These are phyloP conservation scores for Mycena rosella DNA, from an alignment of 768 basidiomycete species.

Conservation along the genomic window DNA sequence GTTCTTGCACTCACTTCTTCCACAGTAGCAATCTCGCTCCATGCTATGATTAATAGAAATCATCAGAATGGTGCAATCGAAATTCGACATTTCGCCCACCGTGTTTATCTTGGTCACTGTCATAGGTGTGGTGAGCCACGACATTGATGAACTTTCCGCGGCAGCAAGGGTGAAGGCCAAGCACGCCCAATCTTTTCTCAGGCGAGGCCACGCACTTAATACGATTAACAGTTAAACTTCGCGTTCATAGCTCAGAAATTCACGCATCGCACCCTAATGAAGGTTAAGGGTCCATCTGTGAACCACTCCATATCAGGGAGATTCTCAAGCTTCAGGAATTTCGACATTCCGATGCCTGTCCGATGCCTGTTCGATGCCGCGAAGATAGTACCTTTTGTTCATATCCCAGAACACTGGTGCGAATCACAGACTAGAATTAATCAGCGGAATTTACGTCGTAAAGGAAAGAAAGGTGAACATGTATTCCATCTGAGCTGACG, in stretches of 20 bases:
- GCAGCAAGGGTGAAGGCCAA: constrained; percentile 21
- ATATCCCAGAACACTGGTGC: constrained; percentile 26
- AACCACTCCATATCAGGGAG: constrained; percentile 29
- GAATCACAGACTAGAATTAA: constrained; percentile 17
- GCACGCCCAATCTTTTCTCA: constrained; percentile 8
- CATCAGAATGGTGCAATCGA: not conserved
- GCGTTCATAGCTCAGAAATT: constrained; percentile 3
- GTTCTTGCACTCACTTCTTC: constrained; percentile 22
- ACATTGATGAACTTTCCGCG: constrained; percentile 19
- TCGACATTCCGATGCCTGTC: constrained; percentile 19
- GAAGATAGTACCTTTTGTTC: constrained; percentile 19
- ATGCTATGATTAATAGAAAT: not conserved
- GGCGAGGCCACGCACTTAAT: constrained; percentile 6
- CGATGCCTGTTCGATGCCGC: no score
- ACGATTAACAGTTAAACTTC: not conserved
- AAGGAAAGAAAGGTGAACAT: not conserved
- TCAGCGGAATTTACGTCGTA: not conserved
- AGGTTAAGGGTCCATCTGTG: constrained; percentile 20
- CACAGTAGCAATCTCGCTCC: constrained; percentile 14
- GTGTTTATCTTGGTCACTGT: constrained; percentile 23
- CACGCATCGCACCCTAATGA: no score
- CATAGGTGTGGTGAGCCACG: constrained; percentile 27
- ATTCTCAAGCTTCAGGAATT: constrained; percentile 6
- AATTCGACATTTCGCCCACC: not conserved
- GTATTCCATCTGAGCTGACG: constrained; percentile 30